These are phyloP conservation scores for Microcyclospora tardicrescens DNA, from an alignment of 2,329 filamentous ascomycete genomes.

Conservation along the genomic window DNA sequence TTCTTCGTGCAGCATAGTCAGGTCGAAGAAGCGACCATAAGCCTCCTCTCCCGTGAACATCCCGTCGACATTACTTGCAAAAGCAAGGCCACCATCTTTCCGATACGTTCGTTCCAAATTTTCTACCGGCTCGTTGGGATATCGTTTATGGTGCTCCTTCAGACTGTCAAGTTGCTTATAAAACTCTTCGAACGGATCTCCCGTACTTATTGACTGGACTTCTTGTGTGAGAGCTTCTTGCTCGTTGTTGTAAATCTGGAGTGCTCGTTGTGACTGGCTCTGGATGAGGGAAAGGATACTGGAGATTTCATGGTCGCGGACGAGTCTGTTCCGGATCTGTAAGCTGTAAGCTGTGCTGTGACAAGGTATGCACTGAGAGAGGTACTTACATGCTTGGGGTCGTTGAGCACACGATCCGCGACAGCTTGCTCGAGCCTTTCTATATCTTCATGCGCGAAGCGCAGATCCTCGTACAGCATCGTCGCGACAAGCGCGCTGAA, in stretches of 20 bases:
- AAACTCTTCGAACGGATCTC: slow-evolving; percentile 82
- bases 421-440: slow-evolving; percentile 92
- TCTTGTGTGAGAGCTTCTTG: slow-evolving; percentile 62
- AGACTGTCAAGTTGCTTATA: slow-evolving; percentile 72
- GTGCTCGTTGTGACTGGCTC: slow-evolving; percentile 64
- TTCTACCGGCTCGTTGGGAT: slow-evolving; percentile 89
- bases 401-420: slow-evolving; percentile 74
- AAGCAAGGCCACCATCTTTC: slow-evolving; percentile 45
- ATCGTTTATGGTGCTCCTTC: slow-evolving; percentile 76
- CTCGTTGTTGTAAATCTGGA: slow-evolving; percentile 73
- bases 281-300: slow-evolving; percentile 81
- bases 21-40: slow-evolving; percentile 83
- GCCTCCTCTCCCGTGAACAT: slow-evolving; percentile 95
- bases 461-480: slow-evolving; percentile 85
- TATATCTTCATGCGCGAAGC: slow-evolving; percentile 88
- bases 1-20: slow-evolving; percentile 70
- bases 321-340: slow-evolving; percentile 76
- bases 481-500: slow-evolving; percentile 2
- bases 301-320: slow-evolving; percentile 82
- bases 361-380: slow-evolving; percentile 1
- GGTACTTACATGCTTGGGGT: slow-evolving; percentile 66
- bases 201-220: slow-evolving; percentile 68
- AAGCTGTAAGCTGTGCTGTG: slow-evolving; percentile 10
- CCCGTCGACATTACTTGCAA: slow-evolving; percentile 56
- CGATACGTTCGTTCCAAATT: slow-evolving; percentile 87